Conservation (phyloP, 352 stramenopile genomes). For the Globisporangium emineosum region DNA sequence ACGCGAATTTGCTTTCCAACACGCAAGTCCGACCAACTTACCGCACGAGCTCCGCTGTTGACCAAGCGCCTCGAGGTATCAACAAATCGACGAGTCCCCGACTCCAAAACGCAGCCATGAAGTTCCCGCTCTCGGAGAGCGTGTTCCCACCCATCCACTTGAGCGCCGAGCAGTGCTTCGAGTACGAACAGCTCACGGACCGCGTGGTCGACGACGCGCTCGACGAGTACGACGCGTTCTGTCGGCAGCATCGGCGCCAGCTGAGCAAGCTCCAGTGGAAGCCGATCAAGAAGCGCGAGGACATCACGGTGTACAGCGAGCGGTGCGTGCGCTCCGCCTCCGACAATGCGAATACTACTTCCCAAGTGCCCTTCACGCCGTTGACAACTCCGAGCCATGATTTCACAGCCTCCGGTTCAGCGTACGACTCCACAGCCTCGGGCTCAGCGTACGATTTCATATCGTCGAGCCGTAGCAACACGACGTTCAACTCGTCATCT, state of each 20-base stretch:
- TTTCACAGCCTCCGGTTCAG: neutral
- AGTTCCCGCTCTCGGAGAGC: constrained; percentile 28
- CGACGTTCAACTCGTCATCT: neutral
- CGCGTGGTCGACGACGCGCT: constrained; percentile 30
- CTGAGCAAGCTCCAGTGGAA: constrained; percentile 46
- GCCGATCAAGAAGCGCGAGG: constrained; percentile 43
- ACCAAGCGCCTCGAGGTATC: neutral
- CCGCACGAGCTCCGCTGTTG: neutral
- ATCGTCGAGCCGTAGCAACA: neutral
- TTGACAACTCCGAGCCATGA: neutral
- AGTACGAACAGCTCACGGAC: constrained; percentile 25
- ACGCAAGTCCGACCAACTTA: neutral
- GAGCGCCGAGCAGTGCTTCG: constrained; percentile 24
- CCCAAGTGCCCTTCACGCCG: neutral
- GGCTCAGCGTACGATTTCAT: constrained; percentile 6
- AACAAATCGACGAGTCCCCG: neutral
- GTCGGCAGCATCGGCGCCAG: constrained; percentile 21
- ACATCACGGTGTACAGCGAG: constrained; percentile 47
- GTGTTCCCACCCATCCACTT: constrained; percentile 30
- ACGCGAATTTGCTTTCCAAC: neutral
- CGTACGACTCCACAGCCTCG: neutral
- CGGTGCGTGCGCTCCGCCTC: constrained; percentile 14
- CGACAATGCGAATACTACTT: neutral
- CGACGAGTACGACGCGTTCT: constrained; percentile 28
- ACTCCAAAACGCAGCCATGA: constrained; percentile 11